Conservation (phyloP, 495 filamentous ascomycete genomes). For the Xylaria acuta region DNA sequence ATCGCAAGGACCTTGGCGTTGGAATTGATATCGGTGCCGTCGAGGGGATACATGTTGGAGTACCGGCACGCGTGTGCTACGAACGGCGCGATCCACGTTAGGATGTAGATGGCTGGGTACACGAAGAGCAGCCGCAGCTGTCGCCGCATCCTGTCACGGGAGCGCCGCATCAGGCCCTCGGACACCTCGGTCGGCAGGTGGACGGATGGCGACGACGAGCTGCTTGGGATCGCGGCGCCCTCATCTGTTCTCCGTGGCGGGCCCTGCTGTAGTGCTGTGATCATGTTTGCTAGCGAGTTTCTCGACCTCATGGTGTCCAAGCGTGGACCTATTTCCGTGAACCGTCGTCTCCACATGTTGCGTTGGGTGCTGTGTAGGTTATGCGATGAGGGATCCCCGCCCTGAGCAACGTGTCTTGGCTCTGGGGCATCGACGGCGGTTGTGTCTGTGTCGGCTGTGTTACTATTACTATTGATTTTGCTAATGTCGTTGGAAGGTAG, state of each 20-base stretch:
- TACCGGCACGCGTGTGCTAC: conserved; percentile 65
- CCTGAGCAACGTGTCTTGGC: neutral
- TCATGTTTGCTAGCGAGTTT: conserved; percentile 32
- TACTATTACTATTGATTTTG: neutral
- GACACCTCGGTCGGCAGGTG: conserved; percentile 28
- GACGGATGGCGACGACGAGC: conserved; percentile 33
- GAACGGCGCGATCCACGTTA: conserved; percentile 77
- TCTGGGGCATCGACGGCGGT: neutral
- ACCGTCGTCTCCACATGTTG: neutral
- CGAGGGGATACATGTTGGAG: conserved; percentile 51
- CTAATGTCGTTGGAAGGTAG: neutral
- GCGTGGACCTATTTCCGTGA: neutral
- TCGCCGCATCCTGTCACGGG: conserved; percentile 63
- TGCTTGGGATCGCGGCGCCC: conserved; percentile 8
- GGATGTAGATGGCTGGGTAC: conserved; percentile 73
- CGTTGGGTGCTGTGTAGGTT: neutral
- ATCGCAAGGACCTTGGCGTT: neutral
- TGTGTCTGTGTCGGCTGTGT: neutral
- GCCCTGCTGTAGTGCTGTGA: conserved; percentile 38
- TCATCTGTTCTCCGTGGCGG: conserved; percentile 25
- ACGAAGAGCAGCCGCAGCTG: conserved; percentile 74
- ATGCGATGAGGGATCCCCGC: neutral
- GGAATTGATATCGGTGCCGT: neutral
- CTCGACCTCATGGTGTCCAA: neutral
- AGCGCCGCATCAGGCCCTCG: conserved; percentile 41